phyloP scores from a whole-genome alignment of 2,329 filamentous ascomycete genomes.

The Scedosporium minutisporum region DNA sequence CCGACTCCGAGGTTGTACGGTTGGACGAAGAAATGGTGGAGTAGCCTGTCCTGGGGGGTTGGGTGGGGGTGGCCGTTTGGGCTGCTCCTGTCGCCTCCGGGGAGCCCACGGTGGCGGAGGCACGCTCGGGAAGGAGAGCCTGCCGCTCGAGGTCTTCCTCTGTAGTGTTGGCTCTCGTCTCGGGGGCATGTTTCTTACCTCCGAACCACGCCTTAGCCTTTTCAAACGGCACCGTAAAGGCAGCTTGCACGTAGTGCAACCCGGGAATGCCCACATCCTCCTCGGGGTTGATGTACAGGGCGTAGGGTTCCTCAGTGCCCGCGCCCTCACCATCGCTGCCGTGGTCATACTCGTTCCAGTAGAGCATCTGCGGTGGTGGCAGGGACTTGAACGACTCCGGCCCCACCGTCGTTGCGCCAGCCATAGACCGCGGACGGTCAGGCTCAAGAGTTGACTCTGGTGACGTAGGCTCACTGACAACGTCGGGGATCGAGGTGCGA shows the following conservation, averaged over 20 bases:
- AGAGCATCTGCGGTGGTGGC: constrained; percentile 31
- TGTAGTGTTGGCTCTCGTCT: constrained; percentile 7
- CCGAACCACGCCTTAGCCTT: constrained; percentile 43
- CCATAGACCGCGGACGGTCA: constrained; percentile 9
- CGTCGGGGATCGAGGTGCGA: constrained; percentile 31
- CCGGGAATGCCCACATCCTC: constrained; percentile 52
- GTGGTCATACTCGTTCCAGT: constrained; percentile 85
- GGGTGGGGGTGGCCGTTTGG: constrained; percentile 12
- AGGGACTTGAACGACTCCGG: constrained; percentile 20
- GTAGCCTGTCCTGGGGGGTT: constrained; percentile 16
- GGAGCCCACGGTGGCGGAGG: background rate
- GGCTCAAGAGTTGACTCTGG: constrained; percentile 21
- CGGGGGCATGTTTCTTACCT: constrained; percentile 15
- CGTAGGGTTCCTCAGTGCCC: constrained; percentile 49
- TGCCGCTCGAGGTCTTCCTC: constrained; percentile 14
- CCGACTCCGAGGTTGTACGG: background rate
- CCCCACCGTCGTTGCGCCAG: constrained; percentile 9
- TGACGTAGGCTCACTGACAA: constrained; percentile 28
- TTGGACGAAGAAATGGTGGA: constrained; percentile 15
- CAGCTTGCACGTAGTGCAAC: constrained; percentile 46
- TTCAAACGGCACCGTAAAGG: constrained; percentile 39
- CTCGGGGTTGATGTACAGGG: constrained; percentile 66
- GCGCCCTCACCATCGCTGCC: constrained; percentile 56
- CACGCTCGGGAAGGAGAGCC: constrained; percentile 16
- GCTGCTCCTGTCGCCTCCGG: background rate